Conservation (phyloP, 805 yeast species). For the Scheffersomyces amazonensis region DNA sequence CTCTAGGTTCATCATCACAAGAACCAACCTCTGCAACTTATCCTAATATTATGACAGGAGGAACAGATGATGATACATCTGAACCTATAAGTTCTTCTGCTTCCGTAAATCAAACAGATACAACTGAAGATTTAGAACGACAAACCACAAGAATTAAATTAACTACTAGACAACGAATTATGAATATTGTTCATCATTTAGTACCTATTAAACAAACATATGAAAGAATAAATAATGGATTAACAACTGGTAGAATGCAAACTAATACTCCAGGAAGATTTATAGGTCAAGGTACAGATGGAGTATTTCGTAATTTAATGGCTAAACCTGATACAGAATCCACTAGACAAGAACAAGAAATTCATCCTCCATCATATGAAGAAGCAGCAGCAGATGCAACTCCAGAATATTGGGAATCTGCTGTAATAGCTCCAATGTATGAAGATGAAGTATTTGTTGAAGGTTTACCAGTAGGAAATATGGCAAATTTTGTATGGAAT, state of each 20-base stretch:
- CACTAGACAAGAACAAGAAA: conserved; percentile 38
- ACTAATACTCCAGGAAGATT: conserved; percentile 41
- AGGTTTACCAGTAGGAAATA: conserved; percentile 91
- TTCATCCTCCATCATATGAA: conserved; percentile 81
- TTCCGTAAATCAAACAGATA: neutral
- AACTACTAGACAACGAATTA: conserved; percentile 26
- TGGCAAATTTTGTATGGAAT: conserved; percentile 90
- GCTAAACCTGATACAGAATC: conserved; percentile 76
- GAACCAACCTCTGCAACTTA: no score
- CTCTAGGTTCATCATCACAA: no score
- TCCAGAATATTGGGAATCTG: conserved; percentile 96
- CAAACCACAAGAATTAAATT: conserved; percentile 18
- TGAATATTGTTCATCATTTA: conserved; percentile 28
- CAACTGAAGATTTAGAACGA: conserved; percentile 23
- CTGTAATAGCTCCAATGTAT: conserved; percentile 73
- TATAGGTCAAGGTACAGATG: conserved; percentile 61
- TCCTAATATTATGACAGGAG: no score
- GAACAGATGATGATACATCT: no score
- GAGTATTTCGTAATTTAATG: conserved; percentile 86
- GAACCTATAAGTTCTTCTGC: conserved; percentile 24
- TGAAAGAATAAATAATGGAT: conserved; percentile 40
- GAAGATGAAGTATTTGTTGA: conserved; percentile 91
- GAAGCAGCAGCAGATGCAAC: conserved; percentile 93
- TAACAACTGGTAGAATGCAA: conserved; percentile 42
- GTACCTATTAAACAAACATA: conserved; percentile 42